Percentiles rank a stretch among this genome's conserved stretches.
phyloP scores from a whole-genome alignment of 768 basidiomycete species.

The Kwoniella bestiolae region DNA sequence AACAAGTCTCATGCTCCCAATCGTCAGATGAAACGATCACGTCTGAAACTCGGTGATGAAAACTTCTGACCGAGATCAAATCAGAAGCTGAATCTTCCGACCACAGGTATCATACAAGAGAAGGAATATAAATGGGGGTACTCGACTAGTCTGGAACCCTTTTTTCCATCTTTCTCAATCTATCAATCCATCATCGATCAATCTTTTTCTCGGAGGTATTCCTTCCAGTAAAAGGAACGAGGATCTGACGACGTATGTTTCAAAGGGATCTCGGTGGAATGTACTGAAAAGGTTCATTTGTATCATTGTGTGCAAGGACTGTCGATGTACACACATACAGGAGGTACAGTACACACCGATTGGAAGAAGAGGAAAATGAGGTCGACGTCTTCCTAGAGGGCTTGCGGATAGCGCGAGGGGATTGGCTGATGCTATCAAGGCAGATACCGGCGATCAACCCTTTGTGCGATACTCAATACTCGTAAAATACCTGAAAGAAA shows the following conservation, averaged over 20 bases:
- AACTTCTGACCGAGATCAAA: not conserved
- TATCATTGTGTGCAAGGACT: not conserved
- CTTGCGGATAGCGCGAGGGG: not conserved
- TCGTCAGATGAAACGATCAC: too few relatives aligned
- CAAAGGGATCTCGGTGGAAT: not conserved
- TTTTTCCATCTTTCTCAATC: too few relatives aligned
- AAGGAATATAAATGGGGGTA: not conserved
- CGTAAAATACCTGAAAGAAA: too few relatives aligned
- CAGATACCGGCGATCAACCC: not conserved
- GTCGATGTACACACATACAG: not conserved
- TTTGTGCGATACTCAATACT: too few relatives aligned
- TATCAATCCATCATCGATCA: not conserved
- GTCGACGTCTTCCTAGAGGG: not conserved
- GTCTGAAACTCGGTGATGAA: not conserved
- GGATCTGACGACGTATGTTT: not conserved
- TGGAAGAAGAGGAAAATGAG: too few relatives aligned
- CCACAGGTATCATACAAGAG: not conserved
- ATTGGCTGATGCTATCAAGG: not conserved
- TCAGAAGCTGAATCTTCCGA: too few relatives aligned
- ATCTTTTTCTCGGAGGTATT: not conserved
- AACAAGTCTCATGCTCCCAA: too few relatives aligned
- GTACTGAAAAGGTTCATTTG: not conserved
- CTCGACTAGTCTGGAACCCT: not conserved
- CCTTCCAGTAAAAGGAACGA: not conserved
- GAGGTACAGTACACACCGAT: not conserved